A percentile compares a stretch with the other conserved stretches of the same genome.
phyloP scores from a whole-genome alignment of 2,329 filamentous ascomycete species.

The Malbranchea zuffiana region DNA sequence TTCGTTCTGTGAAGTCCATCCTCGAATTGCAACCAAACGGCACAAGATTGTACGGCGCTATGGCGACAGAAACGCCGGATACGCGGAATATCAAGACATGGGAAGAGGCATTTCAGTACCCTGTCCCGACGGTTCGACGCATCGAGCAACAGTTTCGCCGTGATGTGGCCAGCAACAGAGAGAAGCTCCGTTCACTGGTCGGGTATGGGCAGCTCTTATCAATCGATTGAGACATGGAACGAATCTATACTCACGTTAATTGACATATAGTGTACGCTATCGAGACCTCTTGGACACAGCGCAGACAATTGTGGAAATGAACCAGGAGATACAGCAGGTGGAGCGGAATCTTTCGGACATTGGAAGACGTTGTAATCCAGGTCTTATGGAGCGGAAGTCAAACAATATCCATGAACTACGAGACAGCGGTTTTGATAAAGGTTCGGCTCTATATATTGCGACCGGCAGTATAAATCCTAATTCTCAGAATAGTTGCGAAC shows the following conservation, averaged over 20 bases:
- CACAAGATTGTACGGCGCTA: constrained; percentile 22
- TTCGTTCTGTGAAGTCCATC: not conserved
- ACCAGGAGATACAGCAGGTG: constrained; percentile 60
- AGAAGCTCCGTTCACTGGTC: constrained; percentile 55
- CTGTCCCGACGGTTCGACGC: constrained; percentile 50
- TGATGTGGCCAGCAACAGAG: constrained; percentile 52
- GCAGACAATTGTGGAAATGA: constrained; percentile 88
- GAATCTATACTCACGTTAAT: too few relatives aligned
- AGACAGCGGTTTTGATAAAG: constrained; percentile 25
- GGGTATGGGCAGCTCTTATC: constrained; percentile 39
- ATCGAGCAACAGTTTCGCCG: constrained; percentile 54
- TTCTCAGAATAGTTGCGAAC: constrained; percentile 25
- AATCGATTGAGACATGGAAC: too few relatives aligned
- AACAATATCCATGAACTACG: constrained; percentile 44
- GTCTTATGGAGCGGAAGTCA: constrained; percentile 56
- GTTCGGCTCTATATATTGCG: constrained; percentile 16
- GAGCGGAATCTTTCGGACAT: constrained; percentile 62
- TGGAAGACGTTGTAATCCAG: constrained; percentile 65
- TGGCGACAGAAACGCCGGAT: constrained; percentile 48
- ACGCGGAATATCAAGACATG: constrained; percentile 47
- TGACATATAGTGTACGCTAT: too few relatives aligned
- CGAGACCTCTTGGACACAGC: constrained; percentile 84
- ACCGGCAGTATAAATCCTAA: constrained; percentile 10
- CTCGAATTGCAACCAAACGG: not conserved
- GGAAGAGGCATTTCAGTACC: constrained; percentile 58